Evolutionary conservation across 331 rosid species (phyloP), one percentile per base, ranked within the genome.

Genomic region (Quercus tomentella): DNA sequence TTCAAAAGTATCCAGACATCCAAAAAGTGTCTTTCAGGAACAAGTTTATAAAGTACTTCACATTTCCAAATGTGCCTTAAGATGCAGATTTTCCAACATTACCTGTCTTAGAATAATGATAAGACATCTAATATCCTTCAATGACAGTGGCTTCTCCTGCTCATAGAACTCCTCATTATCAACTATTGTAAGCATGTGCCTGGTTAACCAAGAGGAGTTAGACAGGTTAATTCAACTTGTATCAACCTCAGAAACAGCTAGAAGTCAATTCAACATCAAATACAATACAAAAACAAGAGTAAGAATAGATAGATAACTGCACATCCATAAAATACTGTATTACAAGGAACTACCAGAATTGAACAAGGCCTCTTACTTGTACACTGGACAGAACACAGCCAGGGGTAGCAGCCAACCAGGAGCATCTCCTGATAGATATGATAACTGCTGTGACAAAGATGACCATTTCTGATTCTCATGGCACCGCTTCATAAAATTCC

Each of bases 311-410:
- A 54, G 31, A 68, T 25, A 78, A 56, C 79, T 80, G 69, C 56
- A 76, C 30, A 83, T 73, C 76, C 37, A 25, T 10, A 66, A 26
- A 68, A 62, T 28, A 35, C 52, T 65, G 26, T 80, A 70, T 61
- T 45, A 66, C 52, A 85, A 35, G 49, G 70, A 71, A 67, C n/a
- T 21, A 74, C 25, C 30, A 63, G 68, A 76, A 78, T 33, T 35
- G 68, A 75, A 63, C 41, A 33, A 76, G 76, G 33, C 52, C 55
- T 72, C 88, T 86, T 91, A 95, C 99, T 93, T 95, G 93, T 95
- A 95, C 81, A 95, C 98, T n/a, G 99, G 99, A 83, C 99, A 93
- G 85, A 95, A 95, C 74, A 95, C 98, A 75, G 96, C 94, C 83
- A 95, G 85, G 73, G 99, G 98, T 76, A 95, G 87, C 61, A 95